Conservation (phyloP, 371 early-diverging fungal species). For the Massospora cicadina region DNA sequence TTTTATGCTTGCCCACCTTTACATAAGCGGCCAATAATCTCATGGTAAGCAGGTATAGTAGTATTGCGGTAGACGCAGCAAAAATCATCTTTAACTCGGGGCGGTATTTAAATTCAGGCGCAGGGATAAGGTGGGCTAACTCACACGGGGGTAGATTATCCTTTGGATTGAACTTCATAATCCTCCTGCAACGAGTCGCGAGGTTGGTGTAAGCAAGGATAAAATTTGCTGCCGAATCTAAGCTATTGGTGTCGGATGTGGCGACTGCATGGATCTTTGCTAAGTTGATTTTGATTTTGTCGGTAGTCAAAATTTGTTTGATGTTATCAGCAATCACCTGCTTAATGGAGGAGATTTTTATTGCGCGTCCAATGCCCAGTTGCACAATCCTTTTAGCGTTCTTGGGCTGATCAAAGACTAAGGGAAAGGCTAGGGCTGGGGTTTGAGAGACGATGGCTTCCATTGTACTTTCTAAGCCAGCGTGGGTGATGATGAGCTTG, state of each 20-base stretch:
- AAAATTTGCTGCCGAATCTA: neutral
- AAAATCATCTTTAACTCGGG: too few species aligned
- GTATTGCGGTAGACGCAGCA: too few species aligned
- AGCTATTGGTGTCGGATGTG: neutral
- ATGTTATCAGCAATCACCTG: neutral
- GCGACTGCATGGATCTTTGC: neutral
- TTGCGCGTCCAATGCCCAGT: neutral
- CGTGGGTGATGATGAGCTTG: slow-evolving; percentile 11
- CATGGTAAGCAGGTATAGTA: too few species aligned
- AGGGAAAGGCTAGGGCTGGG: slow-evolving; percentile 5
- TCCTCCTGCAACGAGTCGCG: neutral
- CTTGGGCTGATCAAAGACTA: slow-evolving; percentile 8
- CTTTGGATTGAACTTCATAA: slow-evolving; percentile 7
- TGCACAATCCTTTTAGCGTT: slow-evolving; percentile 3
- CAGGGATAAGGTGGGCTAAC: slow-evolving; percentile 5
- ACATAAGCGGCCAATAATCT: too few species aligned
- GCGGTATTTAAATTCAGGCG: too few species aligned
- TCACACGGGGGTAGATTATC: neutral
- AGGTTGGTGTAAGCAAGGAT: neutral
- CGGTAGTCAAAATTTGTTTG: neutral
- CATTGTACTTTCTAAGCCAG: slow-evolving; percentile 8
- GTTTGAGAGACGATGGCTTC: slow-evolving; percentile 3
- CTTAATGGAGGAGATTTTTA: neutral
- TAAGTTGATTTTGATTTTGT: neutral
- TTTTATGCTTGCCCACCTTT: too few species aligned